phyloP scores from a whole-genome alignment of 1,284 basidiomycete species.

The Marasmius sp. region DNA sequence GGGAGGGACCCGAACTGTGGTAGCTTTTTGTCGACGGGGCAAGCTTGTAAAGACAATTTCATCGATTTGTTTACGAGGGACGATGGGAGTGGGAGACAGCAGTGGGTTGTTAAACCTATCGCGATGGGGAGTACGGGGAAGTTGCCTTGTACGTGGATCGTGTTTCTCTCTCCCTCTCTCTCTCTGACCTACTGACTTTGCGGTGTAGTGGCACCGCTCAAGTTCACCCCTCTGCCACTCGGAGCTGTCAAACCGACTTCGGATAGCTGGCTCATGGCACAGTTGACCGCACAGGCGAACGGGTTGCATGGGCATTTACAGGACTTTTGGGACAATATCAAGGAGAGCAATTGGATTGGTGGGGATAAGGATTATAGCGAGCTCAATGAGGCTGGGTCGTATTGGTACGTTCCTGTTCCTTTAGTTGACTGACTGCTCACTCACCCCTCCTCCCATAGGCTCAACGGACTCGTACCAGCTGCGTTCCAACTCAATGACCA shows the following conservation, averaged over 20 bases:
- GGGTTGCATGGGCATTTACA: conserved; percentile 1
- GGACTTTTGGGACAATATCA: background rate
- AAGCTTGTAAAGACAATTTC: background rate
- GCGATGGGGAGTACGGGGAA: background rate
- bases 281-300: background rate
- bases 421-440: background rate
- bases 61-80: background rate
- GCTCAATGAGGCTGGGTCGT: background rate
- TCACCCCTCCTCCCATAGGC: background rate
- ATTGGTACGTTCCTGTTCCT: background rate
- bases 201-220: background rate
- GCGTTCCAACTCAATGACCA: background rate
- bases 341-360: background rate
- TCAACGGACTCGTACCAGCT: background rate
- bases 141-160: background rate
- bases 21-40: background rate
- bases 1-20: conserved; percentile 1
- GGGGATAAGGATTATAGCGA: background rate
- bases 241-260: background rate
- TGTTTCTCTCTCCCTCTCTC: background rate
- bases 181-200: background rate
- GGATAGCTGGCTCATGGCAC: background rate
- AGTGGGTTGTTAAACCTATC: background rate
- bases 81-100: conserved; percentile 4
- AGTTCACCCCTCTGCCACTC: background rate